Conservation (phyloP, 192 early-diverging fungal species). For the Gonapodya prolifera region DNA sequence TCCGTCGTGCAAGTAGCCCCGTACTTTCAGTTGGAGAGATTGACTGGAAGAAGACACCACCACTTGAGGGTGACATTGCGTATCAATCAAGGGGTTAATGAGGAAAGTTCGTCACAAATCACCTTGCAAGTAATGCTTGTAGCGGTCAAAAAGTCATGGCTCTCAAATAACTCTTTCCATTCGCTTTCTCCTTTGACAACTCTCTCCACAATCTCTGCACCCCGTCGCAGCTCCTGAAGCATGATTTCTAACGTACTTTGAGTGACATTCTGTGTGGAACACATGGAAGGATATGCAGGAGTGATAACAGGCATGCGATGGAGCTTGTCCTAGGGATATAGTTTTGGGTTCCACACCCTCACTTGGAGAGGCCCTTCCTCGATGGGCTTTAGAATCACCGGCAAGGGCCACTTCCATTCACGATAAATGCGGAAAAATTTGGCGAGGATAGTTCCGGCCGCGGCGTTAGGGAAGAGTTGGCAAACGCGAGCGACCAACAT, state of each 20-base stretch:
- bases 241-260: slow-evolving; percentile 73
- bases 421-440: slow-evolving; percentile 81
- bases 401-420: slow-evolving; percentile 86
- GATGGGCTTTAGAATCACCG: slow-evolving; percentile 75
- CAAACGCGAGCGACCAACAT: slow-evolving; percentile 91
- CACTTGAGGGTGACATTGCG: no score
- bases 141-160: slow-evolving; percentile 72
- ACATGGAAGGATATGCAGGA: slow-evolving; percentile 97
- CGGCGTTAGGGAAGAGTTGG: slow-evolving; percentile 91
- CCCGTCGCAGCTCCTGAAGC: slow-evolving; percentile 70
- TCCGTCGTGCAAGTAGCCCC: no score
- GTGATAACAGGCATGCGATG: slow-evolving; percentile 98
- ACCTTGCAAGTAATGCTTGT: slow-evolving; percentile 82
- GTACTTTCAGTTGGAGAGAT: no score
- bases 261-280: slow-evolving; percentile 93
- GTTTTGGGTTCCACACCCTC: slow-evolving; percentile 88
- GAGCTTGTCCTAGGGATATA: slow-evolving; percentile 61
- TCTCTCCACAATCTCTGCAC: slow-evolving; percentile 56
- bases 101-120: no score
- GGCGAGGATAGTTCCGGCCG: slow-evolving; percentile 69
- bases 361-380: slow-evolving; percentile 78
- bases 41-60: no score
- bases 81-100: no score
- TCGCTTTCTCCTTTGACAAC: slow-evolving; percentile 59
- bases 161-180: slow-evolving; percentile 81